Evolutionary conservation across 2,329 filamentous ascomycete genomes (phyloP).

Genomic region (Exophiala oligosperma): DNA sequence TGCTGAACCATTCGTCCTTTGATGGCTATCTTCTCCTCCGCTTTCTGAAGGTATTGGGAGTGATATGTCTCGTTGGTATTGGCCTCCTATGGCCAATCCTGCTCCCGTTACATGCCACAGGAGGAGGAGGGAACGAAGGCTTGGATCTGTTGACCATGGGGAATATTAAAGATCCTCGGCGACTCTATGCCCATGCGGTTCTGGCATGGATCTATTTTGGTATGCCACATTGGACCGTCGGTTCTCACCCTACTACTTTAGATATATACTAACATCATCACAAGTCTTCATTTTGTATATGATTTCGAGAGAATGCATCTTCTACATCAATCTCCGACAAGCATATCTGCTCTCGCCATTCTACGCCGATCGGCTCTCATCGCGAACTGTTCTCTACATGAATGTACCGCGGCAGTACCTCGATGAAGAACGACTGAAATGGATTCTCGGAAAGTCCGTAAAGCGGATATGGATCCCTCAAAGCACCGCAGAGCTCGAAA

Average conservation of each 20-base stretch:
- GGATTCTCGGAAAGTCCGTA: constrained; percentile 79
- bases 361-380: constrained; percentile 81
- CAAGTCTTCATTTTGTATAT: constrained; percentile 75
- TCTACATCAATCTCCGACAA: constrained; percentile 87
- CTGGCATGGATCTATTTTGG: constrained; percentile 78
- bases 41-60: constrained; percentile 74
- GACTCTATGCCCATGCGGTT: constrained; percentile 76
- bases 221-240: constrained; percentile 42
- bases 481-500: constrained; percentile 72
- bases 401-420: constrained; percentile 78
- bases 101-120: constrained; percentile 83
- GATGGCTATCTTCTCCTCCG: constrained; percentile 91
- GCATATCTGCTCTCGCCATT: constrained; percentile 84
- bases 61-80: constrained; percentile 79
- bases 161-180: constrained; percentile 65
- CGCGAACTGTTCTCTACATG: constrained; percentile 83
- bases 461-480: constrained; percentile 79
- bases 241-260: neutral
- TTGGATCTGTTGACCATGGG: constrained; percentile 77
- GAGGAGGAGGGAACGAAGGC: constrained; percentile 65
- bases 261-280: neutral
- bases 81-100: constrained; percentile 83
- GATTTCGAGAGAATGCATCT: constrained; percentile 82
- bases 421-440: constrained; percentile 69
- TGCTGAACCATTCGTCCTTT: constrained; percentile 84